Evolutionary conservation across 129 eudicot genomes (phyloP).

Genomic region (Arctium lappa): DNA sequence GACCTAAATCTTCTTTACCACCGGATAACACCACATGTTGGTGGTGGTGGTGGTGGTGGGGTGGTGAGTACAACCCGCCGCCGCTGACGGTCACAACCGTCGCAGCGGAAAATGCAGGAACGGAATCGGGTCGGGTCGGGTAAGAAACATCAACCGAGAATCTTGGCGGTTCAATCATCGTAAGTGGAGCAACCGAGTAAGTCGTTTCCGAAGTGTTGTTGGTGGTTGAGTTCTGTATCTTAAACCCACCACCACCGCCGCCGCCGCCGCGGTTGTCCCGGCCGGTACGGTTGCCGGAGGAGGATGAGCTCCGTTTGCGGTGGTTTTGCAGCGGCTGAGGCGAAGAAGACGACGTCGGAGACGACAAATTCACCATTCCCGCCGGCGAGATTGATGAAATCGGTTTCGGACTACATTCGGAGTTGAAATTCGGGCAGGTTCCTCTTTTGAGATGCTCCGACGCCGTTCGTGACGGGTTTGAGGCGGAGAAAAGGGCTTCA

Average conservation of each 20-base stretch:
- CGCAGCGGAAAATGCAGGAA: conserved; percentile 27
- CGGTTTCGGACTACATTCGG: conserved; percentile 46
- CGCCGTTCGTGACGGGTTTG: conserved; percentile 93
- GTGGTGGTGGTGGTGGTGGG: conserved; percentile 28
- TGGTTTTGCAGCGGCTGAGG: conserved; percentile 40
- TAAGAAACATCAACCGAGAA: conserved; percentile 44
- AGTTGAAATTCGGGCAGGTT: conserved; percentile 74
- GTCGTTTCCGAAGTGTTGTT: conserved; percentile 15
- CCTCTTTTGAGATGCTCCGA: conserved; percentile 95
- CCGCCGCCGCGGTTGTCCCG: neutral
- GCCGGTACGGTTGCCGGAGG: conserved; percentile 31
- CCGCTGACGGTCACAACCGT: conserved; percentile 24
- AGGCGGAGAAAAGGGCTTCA: conserved; percentile 78
- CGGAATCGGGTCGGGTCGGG: conserved; percentile 25
- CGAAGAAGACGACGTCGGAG: conserved; percentile 41
- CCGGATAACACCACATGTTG: conserved; percentile 64
- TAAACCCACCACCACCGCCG: conserved; percentile 19
- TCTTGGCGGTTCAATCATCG: conserved; percentile 54
- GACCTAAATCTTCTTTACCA: conserved; percentile 86
- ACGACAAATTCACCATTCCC: conserved; percentile 23
- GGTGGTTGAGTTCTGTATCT: neutral
- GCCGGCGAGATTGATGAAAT: conserved; percentile 52
- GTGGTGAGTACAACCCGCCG: conserved; percentile 23
- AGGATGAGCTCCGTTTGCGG: conserved; percentile 57
- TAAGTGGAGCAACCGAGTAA: conserved; percentile 42